Evolutionary conservation across 2,329 filamentous ascomycete genomes (phyloP).

Genomic region (Fusarium sp.): DNA sequence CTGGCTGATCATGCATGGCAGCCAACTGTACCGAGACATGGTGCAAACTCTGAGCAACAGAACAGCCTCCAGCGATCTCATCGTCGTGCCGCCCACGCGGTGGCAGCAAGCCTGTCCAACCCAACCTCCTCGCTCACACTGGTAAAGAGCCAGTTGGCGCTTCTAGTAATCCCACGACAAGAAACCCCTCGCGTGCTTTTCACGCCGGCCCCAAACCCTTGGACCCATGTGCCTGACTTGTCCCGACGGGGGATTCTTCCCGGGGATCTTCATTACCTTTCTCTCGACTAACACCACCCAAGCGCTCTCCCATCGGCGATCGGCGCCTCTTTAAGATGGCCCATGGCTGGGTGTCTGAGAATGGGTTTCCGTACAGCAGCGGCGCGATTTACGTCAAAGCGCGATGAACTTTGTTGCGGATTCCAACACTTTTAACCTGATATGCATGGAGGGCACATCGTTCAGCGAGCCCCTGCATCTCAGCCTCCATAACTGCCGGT

Average conservation of each 20-base stretch:
- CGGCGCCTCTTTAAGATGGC: constrained; percentile 12
- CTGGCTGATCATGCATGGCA: neutral
- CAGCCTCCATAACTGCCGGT: constrained; percentile 1
- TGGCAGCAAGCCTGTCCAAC: constrained; percentile 9
- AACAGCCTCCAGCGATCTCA: neutral
- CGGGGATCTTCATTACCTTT: constrained; percentile 18
- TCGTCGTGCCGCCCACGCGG: constrained; percentile 1
- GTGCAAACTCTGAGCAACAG: constrained; percentile 4
- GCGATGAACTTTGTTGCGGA: neutral
- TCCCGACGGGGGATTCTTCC: constrained; percentile 17
- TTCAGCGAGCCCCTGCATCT: constrained; percentile 6
- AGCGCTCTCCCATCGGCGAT: constrained; percentile 12
- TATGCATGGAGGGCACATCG: neutral
- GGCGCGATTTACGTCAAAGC: neutral
- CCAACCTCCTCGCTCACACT: neutral
- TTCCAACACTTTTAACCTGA: neutral
- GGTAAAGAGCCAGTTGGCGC: neutral
- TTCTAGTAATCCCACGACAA: constrained; percentile 3
- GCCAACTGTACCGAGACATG: neutral
- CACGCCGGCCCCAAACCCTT: constrained; percentile 8
- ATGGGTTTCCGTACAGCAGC: constrained; percentile 10
- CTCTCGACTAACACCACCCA: constrained; percentile 7
- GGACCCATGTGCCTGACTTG: constrained; percentile 11
- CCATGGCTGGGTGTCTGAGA: constrained; percentile 12
- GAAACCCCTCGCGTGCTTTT: constrained; percentile 11